Percentiles rank a stretch among this genome's conserved stretches.
These are phyloP conservation scores for Beauveria rudraprayagi DNA, from an alignment of 2,329 filamentous ascomycete genomes.

Conservation along the genomic window DNA sequence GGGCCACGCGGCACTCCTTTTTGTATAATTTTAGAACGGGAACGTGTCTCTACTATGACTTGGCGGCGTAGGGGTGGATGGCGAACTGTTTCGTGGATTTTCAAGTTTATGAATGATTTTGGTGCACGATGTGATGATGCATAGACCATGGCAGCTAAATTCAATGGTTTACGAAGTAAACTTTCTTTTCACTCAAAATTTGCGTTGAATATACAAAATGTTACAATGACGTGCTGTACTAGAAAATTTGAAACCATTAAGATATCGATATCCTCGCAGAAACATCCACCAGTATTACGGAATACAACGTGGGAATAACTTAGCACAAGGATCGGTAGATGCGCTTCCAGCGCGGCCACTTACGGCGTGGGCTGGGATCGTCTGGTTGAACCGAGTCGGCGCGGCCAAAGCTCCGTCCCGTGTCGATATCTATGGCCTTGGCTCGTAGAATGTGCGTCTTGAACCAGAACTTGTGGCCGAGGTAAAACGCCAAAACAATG, in stretches of 20 bases:
- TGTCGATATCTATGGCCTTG: conserved; percentile 67
- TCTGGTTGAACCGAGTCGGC: conserved; percentile 20
- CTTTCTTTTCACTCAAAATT: background rate
- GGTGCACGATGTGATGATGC: background rate
- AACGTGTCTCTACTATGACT: conserved; percentile 77
- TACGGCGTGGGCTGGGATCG: conserved; percentile 18
- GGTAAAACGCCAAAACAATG: conserved; percentile 52
- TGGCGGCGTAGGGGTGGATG: conserved; percentile 27
- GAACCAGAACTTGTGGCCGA: conserved; percentile 61
- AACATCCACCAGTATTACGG: background rate
- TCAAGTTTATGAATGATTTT: too few species aligned
- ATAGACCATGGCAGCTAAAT: background rate
- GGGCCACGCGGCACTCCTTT: conserved; percentile 64
- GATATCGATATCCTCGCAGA: background rate
- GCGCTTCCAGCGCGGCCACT: conserved; percentile 22
- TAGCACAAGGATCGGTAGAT: conserved; percentile 20
- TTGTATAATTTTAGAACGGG: conserved; percentile 88
- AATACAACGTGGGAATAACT: background rate
- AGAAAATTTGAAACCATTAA: background rate
- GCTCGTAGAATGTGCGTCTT: conserved; percentile 53
- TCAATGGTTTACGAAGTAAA: background rate
- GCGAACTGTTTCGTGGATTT: too few species aligned
- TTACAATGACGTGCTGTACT: background rate
- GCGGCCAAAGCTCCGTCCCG: conserved; percentile 44
- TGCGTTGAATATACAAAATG: background rate